Evolutionary conservation across 2,329 filamentous ascomycete genomes (phyloP).

Genomic region (Gremmenia infestans): DNA sequence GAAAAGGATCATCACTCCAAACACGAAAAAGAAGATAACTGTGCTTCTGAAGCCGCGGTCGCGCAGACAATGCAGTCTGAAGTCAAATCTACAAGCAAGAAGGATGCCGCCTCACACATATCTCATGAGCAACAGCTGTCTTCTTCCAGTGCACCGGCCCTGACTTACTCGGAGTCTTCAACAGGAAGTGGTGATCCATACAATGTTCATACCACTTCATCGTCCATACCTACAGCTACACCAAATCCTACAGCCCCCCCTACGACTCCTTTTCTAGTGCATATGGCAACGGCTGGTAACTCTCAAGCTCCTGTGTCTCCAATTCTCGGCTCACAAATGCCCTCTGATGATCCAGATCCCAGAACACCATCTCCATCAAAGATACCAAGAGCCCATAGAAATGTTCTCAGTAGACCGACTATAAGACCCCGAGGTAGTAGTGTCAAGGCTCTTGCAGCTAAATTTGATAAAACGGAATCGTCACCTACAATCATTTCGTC

Average conservation of each 20-base stretch:
- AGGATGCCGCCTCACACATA: background rate
- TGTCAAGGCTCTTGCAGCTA: slow-evolving; percentile 28
- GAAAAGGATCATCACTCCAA: background rate
- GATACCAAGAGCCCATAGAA: background rate
- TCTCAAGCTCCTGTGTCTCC: background rate
- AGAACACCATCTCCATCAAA: background rate
- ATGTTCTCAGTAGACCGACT: no score
- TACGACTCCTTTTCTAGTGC: background rate
- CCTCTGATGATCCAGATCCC: background rate
- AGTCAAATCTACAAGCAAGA: background rate
- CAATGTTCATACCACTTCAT: background rate
- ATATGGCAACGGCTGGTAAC: background rate
- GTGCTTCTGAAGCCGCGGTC: background rate
- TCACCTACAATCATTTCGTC: slow-evolving; percentile 1
- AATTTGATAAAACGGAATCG: slow-evolving; percentile 19
- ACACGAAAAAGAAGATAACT: background rate
- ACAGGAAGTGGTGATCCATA: background rate
- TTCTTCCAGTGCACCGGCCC: background rate
- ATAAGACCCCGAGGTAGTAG: slow-evolving; percentile 19
- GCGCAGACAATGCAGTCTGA: background rate
- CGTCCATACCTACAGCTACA: background rate
- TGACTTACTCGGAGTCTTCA: background rate
- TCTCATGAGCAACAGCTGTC: background rate
- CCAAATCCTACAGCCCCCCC: background rate
- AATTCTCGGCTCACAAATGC: background rate